Evolutionary conservation across 805 yeast genomes (phyloP).

Genomic region (Lipomyces sp.): DNA sequence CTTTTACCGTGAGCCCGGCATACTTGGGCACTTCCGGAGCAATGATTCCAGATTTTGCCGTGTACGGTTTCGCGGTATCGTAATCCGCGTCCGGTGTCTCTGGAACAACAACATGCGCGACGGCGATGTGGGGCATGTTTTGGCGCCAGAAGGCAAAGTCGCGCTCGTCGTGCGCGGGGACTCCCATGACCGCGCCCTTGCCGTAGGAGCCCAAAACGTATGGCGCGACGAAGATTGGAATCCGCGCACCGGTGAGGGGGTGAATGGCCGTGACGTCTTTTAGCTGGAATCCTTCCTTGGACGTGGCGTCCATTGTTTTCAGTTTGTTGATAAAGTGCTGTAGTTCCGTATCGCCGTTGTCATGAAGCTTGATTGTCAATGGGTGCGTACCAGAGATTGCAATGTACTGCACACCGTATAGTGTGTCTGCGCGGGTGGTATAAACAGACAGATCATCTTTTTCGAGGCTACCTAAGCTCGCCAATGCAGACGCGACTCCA

Average conservation of each 20-base stretch:
- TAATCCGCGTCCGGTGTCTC: constrained; percentile 21
- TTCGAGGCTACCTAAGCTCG: neutral
- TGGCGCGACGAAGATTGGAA: constrained; percentile 88
- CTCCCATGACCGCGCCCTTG: constrained; percentile 95
- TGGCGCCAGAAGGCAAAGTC: constrained; percentile 77
- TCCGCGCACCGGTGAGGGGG: constrained; percentile 50
- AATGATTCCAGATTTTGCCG: constrained; percentile 47
- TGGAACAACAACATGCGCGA: constrained; percentile 49
- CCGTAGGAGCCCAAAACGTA: constrained; percentile 84
- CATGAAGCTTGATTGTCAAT: constrained; percentile 43
- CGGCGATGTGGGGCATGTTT: constrained; percentile 50
- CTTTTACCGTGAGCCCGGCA: constrained; percentile 47
- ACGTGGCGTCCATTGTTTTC: constrained; percentile 41
- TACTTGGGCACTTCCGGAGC: constrained; percentile 49
- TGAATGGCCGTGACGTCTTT: constrained; percentile 44
- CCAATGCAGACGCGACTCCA: constrained; percentile 4
- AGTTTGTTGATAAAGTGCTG: constrained; percentile 44
- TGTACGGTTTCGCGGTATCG: constrained; percentile 36
- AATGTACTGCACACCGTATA: constrained; percentile 75
- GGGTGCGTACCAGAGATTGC: constrained; percentile 77
- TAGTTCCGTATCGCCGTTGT: constrained; percentile 44
- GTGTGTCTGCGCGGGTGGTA: constrained; percentile 89
- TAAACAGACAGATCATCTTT: constrained; percentile 50
- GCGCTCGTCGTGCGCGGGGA: constrained; percentile 88
- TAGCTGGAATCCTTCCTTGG: constrained; percentile 61